Evolutionary conservation across 2,329 filamentous ascomycete genomes (phyloP), one percentile per base, ranked within the genome.

Genomic region (Colletotrichum tropicale): DNA sequence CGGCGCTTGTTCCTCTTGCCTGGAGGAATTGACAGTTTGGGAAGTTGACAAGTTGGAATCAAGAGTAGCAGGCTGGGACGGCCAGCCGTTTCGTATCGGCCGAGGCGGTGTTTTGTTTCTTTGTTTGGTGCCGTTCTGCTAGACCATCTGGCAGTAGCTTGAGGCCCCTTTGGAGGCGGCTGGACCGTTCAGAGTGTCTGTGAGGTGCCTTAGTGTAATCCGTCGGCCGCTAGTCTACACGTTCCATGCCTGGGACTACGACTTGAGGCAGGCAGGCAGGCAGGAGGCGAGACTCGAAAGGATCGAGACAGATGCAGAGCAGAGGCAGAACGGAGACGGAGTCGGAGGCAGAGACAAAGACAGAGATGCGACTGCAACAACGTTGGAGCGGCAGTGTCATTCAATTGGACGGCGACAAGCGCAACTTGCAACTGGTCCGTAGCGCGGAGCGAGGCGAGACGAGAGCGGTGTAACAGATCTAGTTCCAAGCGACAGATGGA

Each of bases 41-140:
- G 30, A 48, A 48, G 64, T 43, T 48, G 48, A 48, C 56, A 60
- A 36, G 68, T 65, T 38, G 56, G 36, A 62, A 28, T 48, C 60
- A 65, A 52, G 38, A 34, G 36, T n/a, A 32, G 38, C 58, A 55
- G 60, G 43, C 60, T 65, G 60, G 68, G 21, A 71, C 58, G 43
- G 56, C 64, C 70, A 74, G 74, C 74, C 64, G 74, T 76, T 76
- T 76, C 74, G 74, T 28, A 74, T 76, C 70, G 70, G 38, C 28
- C 36, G 64, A 74, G 70, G 70, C 74, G 52, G 65, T 76, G 74
- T 69, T 69, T 52, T 76, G 70, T 76, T 76, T 76, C 74, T 75
- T 73, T 76, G 74, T 76, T 34, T 73, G 8, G 43, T 34, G 12
- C 32, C n/a, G 28, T 52, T 56, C 34, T 67, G 55, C 48, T 52